These are phyloP conservation scores for Aspergillus niger DNA, from an alignment of 2,329 filamentous ascomycete genomes.

Conservation along the genomic window DNA sequence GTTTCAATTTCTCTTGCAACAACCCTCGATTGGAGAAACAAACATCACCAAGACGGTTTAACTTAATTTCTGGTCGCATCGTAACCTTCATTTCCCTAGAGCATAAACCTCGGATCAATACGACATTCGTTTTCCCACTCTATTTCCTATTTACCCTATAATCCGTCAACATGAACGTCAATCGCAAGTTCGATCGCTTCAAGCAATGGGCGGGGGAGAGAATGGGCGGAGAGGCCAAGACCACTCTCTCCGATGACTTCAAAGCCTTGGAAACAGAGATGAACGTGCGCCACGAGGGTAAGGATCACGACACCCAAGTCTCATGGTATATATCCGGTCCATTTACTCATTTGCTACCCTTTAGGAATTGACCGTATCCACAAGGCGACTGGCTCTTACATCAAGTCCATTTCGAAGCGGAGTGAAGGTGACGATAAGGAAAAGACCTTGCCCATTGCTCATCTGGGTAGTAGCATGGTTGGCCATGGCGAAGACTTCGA, in stretches of 20 bases:
- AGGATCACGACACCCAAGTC: background rate
- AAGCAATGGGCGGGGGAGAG: constrained; percentile 98
- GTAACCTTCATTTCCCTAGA: background rate
- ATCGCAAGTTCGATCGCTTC: constrained; percentile 91
- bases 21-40: background rate
- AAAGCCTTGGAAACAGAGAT: constrained; percentile 88
- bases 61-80: background rate
- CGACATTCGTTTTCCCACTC: background rate
- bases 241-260: constrained; percentile 85
- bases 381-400: constrained; percentile 78
- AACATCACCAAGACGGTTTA: background rate
- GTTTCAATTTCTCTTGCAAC: background rate
- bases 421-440: constrained; percentile 85
- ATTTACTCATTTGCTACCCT: constrained; percentile 19
- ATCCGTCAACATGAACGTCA: constrained; percentile 58
- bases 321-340: background rate
- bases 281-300: constrained; percentile 84
- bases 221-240: constrained; percentile 90
- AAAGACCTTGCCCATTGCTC: constrained; percentile 76
- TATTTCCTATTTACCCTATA: background rate
- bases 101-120: background rate
- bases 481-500: constrained; percentile 91
- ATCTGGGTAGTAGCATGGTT: constrained; percentile 83
- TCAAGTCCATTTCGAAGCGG: constrained; percentile 84
- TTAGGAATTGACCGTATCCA: constrained; percentile 88